Conservation (phyloP, 1,139 yeast genomes). For the Taphrina confusa region DNA sequence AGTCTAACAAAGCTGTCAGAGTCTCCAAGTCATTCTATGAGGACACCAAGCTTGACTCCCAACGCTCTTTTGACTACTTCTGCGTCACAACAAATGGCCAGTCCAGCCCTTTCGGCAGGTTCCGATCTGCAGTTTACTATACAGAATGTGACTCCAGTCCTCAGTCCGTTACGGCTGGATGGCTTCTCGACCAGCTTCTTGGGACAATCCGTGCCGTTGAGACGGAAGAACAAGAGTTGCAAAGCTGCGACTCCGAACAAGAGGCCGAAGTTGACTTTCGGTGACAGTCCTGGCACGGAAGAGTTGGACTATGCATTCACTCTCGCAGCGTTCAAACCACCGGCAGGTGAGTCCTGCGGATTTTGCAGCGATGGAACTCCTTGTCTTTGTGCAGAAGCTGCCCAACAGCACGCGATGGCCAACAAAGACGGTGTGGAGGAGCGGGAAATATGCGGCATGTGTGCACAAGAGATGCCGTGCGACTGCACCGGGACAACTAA, state of each 20-base stretch:
- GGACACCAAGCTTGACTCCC: constrained; percentile 4
- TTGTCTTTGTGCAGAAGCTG: constrained; percentile 87
- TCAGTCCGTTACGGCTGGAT: constrained; percentile 1
- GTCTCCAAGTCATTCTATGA: constrained; percentile 13
- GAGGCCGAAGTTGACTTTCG: neutral
- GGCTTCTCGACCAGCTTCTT: neutral
- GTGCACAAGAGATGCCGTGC: constrained; percentile 11
- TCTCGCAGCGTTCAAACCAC: constrained; percentile 13
- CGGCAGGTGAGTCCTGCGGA: constrained; percentile 70
- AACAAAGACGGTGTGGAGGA: neutral
- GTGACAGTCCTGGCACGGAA: neutral
- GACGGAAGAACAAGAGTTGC: neutral
- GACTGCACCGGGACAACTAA: neutral
- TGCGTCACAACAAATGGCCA: constrained; percentile 40
- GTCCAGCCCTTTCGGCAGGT: constrained; percentile 42
- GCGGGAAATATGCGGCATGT: neutral
- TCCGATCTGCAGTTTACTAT: neutral
- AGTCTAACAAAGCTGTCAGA: constrained; percentile 13
- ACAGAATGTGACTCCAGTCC: neutral
- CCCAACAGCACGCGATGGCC: constrained; percentile 40
- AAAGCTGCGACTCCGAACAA: neutral
- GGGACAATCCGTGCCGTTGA: constrained; percentile 33
- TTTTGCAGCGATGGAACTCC: constrained; percentile 91
- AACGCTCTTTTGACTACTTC: neutral
- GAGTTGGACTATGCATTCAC: constrained; percentile 2